Evolutionary conservation across 1,139 yeast species (phyloP), one percentile per base, ranked within the genome.

Genomic region (Saccharomyces hybrid): DNA sequence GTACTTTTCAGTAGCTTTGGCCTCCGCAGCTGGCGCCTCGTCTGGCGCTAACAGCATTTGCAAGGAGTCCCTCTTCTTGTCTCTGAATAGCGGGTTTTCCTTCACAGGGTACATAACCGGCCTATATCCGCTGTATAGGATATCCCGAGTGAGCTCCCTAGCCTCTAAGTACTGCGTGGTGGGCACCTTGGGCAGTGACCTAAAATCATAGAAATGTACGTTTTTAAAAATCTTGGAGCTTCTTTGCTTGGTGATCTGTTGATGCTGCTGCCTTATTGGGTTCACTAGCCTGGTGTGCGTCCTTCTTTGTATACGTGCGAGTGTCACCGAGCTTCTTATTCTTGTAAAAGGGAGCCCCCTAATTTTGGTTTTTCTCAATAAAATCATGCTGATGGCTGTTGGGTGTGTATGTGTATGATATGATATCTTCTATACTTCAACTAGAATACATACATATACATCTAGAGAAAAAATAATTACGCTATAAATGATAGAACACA

Each of bases 121-220:
- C 47, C 70, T 55, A 57, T 68, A 67, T 27, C 71, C 71, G 56
- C 66, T 63, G 53, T 61, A 67, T 47, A 68, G 55, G 16, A 67
- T 65, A 54, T 68, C 71, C 13, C 62, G 58, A 7, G 61, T 57
- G 28, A 68, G 56, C 48, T 62, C 62, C 27, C 60, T 56, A 9
- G 61, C 61, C 47, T 66, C 68, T 28, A 67, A 52, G 51, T 61
- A 66, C 52, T 61, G 63, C 4, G 71, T 67, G 47, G 65, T 65
- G 5, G 71, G 71, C 6, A 68, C 71, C 44, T 60, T 59, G 9
- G 70, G 71, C 46, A 68, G 54, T 27, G 55, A 53, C 51, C 65
- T 59, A 52, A 63, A 63, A 31, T 38, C 44, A 58, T 47, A 47
- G 60, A 58, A 31, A 51, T 52, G 46, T 49, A 34, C 48, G 47